phyloP scores from a whole-genome alignment of 2,329 filamentous ascomycete species.

The Penicillium brevicompactum region DNA sequence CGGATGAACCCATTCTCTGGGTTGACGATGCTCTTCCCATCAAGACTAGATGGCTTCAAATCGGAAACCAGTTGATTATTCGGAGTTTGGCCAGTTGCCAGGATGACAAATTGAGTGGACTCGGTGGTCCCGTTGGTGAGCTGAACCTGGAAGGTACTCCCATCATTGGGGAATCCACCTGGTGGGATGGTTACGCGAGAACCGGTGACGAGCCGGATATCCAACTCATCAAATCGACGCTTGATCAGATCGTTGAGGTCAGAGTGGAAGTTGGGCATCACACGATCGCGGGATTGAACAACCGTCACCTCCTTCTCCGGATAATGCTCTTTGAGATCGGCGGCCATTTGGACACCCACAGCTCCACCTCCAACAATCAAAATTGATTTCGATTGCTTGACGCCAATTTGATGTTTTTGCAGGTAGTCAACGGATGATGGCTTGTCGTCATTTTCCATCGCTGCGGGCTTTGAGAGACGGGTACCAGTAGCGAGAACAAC shows the following conservation, averaged over 20 bases:
- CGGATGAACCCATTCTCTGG: constrained; percentile 38
- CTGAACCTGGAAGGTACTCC: constrained; percentile 28
- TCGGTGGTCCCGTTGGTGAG: constrained; percentile 34
- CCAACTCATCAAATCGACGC: constrained; percentile 36
- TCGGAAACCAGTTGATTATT: constrained; percentile 44
- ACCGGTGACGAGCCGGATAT: constrained; percentile 33
- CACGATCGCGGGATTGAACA: constrained; percentile 48
- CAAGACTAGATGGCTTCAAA: constrained; percentile 27
- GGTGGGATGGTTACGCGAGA: constrained; percentile 31
- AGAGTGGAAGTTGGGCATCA: constrained; percentile 39
- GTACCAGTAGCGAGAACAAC: constrained; percentile 39
- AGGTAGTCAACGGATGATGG: constrained; percentile 35
- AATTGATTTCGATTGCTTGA: constrained; percentile 33
- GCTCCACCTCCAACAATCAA: constrained; percentile 52
- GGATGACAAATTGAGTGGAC: constrained; percentile 46
- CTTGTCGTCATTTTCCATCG: constrained; percentile 38
- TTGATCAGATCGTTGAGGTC: constrained; percentile 34
- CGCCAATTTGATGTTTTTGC: constrained; percentile 33
- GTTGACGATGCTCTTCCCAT: constrained; percentile 30
- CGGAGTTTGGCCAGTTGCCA: constrained; percentile 52
- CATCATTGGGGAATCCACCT: constrained; percentile 30
- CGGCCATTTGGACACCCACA: constrained; percentile 54
- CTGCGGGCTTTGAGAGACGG: constrained; percentile 34
- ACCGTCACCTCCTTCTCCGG: constrained; percentile 51
- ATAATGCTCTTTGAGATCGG: constrained; percentile 52